Percentiles rank a stretch among this genome's conserved stretches.
Conservation (phyloP, 768 basidiomycete genomes). For the Phlebiopsis gigantea region DNA sequence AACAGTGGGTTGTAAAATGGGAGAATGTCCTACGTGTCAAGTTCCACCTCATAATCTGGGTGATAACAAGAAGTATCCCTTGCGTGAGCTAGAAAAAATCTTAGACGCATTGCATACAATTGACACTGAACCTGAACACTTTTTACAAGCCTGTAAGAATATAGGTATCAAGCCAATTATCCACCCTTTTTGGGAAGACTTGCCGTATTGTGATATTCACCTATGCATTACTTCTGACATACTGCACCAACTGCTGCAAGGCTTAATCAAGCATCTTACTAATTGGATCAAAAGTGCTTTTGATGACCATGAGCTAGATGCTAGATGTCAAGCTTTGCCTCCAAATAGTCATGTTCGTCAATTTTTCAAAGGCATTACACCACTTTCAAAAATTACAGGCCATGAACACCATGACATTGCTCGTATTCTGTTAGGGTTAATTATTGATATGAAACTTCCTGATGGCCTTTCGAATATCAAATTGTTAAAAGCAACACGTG, state of each 20-base stretch:
- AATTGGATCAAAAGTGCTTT: conserved; percentile 17
- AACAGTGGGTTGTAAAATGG: conserved; percentile 16
- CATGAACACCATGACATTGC: conserved; percentile 21
- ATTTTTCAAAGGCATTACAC: conserved; percentile 20
- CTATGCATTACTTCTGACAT: conserved; percentile 23
- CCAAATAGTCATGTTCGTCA: conserved; percentile 18
- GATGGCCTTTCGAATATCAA: background rate
- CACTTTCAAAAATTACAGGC: conserved; percentile 17
- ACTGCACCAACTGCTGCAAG: conserved; percentile 27
- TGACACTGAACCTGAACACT: conserved; percentile 1
- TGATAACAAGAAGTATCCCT: background rate
- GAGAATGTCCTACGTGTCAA: conserved; percentile 19
- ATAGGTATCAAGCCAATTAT: conserved; percentile 18
- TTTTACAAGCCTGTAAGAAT: conserved; percentile 10
- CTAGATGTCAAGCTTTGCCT: conserved; percentile 16
- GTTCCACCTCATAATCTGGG: conserved; percentile 12
- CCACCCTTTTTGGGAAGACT: conserved; percentile 22
- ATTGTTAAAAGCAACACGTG: conserved; percentile 10
- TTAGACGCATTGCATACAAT: conserved; percentile 6
- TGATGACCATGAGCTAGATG: conserved; percentile 14
- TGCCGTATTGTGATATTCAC: conserved; percentile 23
- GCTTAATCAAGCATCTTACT: conserved; percentile 24
- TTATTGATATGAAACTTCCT: conserved; percentile 24
- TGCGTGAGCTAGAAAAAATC: conserved; percentile 1
- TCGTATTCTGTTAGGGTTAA: conserved; percentile 4